These are phyloP conservation scores for Backusella luteola DNA, from an alignment of 192 early-diverging fungal genomes.

Conservation along the genomic window DNA sequence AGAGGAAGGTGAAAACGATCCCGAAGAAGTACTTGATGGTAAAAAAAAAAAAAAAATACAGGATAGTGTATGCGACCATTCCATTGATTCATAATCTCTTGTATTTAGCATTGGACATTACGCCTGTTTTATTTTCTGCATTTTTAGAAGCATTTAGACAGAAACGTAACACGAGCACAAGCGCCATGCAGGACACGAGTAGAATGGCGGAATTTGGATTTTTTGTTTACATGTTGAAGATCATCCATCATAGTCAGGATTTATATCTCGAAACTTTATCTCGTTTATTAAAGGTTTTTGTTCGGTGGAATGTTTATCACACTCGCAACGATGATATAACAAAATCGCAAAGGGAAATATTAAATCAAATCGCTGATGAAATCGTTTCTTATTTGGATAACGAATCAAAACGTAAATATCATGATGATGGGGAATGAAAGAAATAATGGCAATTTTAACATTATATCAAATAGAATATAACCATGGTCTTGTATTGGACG, in stretches of 20 bases:
- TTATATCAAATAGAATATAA: background rate
- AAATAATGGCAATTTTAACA: background rate
- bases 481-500: slow-evolving; percentile 17
- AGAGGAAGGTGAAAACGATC: slow-evolving; percentile 1
- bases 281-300: slow-evolving; percentile 12
- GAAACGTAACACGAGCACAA: slow-evolving; percentile 16
- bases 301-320: slow-evolving; percentile 24
- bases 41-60: background rate
- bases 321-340: slow-evolving; percentile 25
- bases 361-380: slow-evolving; percentile 7
- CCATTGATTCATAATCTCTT: background rate
- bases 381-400: slow-evolving; percentile 8
- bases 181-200: slow-evolving; percentile 13
- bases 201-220: slow-evolving; percentile 32
- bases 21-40: slow-evolving; percentile 5
- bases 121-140: slow-evolving; percentile 19
- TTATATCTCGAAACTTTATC: slow-evolving; percentile 5
- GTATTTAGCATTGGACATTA: slow-evolving; percentile 9
- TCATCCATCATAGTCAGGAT: background rate
- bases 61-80: background rate
- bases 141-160: slow-evolving; percentile 21
- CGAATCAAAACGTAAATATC: background rate
- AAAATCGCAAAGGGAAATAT: slow-evolving; percentile 7
- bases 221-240: slow-evolving; percentile 16
- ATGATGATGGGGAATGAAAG: background rate